A percentile compares a stretch with the other conserved stretches of the same genome.
These are phyloP conservation scores for Brasenia schreberi DNA, from an alignment of 164 flowering plant species.

Conservation along the genomic window DNA sequence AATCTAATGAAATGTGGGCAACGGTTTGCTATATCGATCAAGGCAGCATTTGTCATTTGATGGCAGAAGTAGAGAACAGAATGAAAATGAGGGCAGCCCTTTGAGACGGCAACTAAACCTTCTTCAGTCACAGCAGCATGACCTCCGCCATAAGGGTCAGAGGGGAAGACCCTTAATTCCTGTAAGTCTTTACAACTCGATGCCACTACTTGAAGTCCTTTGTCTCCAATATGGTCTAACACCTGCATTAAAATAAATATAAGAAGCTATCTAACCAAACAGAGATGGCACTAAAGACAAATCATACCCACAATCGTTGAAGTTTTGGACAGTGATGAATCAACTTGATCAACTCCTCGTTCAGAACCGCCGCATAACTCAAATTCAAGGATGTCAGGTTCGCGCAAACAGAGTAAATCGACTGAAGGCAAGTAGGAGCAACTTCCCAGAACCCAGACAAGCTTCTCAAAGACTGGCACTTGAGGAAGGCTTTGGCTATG, in stretches of 20 bases:
- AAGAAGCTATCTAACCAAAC: not conserved
- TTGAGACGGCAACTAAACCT: constrained; percentile 65
- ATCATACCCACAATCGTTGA: constrained; percentile 68
- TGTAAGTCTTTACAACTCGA: constrained; percentile 62
- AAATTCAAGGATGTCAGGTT: constrained; percentile 63
- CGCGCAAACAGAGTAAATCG: constrained; percentile 44
- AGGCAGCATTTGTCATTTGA: constrained; percentile 90
- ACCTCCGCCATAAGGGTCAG: constrained; percentile 39
- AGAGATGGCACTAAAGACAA: no score
- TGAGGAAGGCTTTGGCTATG: constrained; percentile 22
- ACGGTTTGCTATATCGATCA: constrained; percentile 60
- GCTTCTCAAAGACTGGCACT: constrained; percentile 46
- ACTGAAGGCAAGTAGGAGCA: constrained; percentile 33
- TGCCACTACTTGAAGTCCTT: constrained; percentile 69
- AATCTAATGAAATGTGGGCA: constrained; percentile 69
- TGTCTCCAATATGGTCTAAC: constrained; percentile 72
- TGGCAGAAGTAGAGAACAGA: constrained; percentile 71
- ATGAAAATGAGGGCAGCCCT: constrained; percentile 70
- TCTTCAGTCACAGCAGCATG: constrained; percentile 55
- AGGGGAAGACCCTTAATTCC: constrained; percentile 81
- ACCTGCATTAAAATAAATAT: constrained; percentile 31
- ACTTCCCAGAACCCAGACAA: constrained; percentile 81
- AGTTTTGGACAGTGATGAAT: constrained; percentile 50
- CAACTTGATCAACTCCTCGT: constrained; percentile 40
- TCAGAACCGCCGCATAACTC: constrained; percentile 58